Percentiles rank a stretch among this genome's conserved stretches.
Evolutionary conservation across 768 basidiomycete species (phyloP).

Genomic region (Phaeotremella skinneri): DNA sequence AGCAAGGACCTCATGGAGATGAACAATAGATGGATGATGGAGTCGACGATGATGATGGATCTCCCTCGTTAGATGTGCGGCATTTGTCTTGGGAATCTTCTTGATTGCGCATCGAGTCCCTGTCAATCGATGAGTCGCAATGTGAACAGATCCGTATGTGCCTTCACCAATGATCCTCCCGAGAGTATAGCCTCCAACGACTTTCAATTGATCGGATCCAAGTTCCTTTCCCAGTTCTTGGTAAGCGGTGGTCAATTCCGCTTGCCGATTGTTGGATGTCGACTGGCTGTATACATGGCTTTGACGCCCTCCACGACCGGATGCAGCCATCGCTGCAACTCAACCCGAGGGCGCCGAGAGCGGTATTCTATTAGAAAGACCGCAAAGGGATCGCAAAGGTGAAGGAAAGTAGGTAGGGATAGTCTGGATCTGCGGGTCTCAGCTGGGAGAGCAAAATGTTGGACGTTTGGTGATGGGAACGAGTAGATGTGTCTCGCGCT

Average conservation of each 20-base stretch:
- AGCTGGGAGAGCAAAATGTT: no score
- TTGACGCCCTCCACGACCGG: slow-evolving; percentile 4
- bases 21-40: slow-evolving; percentile 91
- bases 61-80: slow-evolving; percentile 87
- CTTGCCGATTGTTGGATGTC: background rate
- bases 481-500: no score
- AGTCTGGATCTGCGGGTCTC: no score
- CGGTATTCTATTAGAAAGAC: background rate
- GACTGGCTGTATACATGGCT: background rate
- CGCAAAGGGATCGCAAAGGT: background rate
- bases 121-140: slow-evolving; percentile 90
- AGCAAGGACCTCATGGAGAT: slow-evolving; percentile 96
- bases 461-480: no score
- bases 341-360: slow-evolving; percentile 1
- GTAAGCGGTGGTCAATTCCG: slow-evolving; percentile 86
- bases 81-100: slow-evolving; percentile 89
- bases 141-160: slow-evolving; percentile 89
- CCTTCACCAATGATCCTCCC: slow-evolving; percentile 95
- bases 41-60: slow-evolving; percentile 97
- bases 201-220: slow-evolving; percentile 80
- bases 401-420: background rate
- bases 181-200: slow-evolving; percentile 90
- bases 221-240: slow-evolving; percentile 96
- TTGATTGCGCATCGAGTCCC: slow-evolving; percentile 92
- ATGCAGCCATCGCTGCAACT: background rate